Evolutionary conservation across 2,329 filamentous ascomycete species (phyloP).

Genomic region (Bretziella fagacearum): DNA sequence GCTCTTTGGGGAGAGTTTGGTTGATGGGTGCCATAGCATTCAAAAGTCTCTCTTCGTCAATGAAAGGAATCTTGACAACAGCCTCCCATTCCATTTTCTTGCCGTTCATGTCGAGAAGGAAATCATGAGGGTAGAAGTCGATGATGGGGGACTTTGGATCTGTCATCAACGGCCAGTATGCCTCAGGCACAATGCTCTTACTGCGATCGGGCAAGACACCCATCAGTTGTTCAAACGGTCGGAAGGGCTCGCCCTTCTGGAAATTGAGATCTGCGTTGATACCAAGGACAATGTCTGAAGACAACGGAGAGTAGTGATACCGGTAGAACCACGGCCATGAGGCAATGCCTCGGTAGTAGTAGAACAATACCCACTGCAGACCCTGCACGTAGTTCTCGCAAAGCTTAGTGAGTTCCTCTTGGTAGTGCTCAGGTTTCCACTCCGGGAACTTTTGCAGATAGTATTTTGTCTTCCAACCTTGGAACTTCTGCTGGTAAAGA

Average conservation of each 20-base stretch:
- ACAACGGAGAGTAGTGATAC: conserved; percentile 96
- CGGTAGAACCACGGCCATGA: conserved; percentile 98
- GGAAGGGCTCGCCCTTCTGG: conserved; percentile 85
- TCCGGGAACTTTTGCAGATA: conserved; percentile 76
- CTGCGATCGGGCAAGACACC: conserved; percentile 92
- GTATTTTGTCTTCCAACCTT: conserved; percentile 86
- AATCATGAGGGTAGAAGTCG: conserved; percentile 94
- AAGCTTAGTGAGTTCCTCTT: conserved; percentile 56
- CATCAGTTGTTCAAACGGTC: conserved; percentile 93
- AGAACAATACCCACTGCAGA: conserved; percentile 93
- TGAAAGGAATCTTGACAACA: conserved; percentile 97
- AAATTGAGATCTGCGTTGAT: conserved; percentile 79
- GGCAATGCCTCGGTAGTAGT: conserved; percentile 93
- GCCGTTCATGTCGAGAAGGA: conserved; percentile 96
- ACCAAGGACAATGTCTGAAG: conserved; percentile 83
- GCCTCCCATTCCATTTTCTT: conserved; percentile 99
- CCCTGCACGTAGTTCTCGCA: conserved; percentile 96
- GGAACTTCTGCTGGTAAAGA: conserved; percentile 81
- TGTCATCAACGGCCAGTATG: conserved; percentile 89
- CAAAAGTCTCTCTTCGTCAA: conserved; percentile 76
- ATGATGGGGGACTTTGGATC: conserved; percentile 79
- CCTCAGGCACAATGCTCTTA: conserved; percentile 79
- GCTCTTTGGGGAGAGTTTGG: conserved; percentile 54
- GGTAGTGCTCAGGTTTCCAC: conserved; percentile 67
- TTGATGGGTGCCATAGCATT: conserved; percentile 77